Base-by-base conservation (phyloP, 768 basidiomycete genomes). In the Amanita fuliginea region DNA sequence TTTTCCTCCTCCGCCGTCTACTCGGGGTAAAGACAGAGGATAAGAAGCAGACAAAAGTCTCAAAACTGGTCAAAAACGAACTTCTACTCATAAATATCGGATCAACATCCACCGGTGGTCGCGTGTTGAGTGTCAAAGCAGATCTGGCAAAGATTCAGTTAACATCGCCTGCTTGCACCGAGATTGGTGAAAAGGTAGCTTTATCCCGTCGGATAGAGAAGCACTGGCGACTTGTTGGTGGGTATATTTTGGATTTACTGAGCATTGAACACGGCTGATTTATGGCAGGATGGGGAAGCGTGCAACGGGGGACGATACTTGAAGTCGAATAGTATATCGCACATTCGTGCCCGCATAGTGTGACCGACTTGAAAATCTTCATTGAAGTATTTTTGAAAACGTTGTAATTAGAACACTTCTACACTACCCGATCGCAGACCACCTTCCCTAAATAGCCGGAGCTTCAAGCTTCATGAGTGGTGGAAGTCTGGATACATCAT, bases 1-100 rank as follows among this genome's bases (percentile, higher is more conserved):
- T 94, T 57, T 99, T 97, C 83, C 72, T 98, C 28, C 84, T 99
- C 30, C 88, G 96, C 53, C 82, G 96, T 52, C 70, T 98, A 47
- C 79, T 98, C n/a, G 95, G 96, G 63, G 96, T 99, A 54, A 93
- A 94, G 67, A 92, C 93, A 19, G 95, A 97, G 66, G 96, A 98
- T 71, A 96, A 94, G 73, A 99, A 97, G 65, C 90, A 94, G 64
- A 96, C 96, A 18, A 99, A 93, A 67, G 89, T 91, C 19, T 74
- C 88, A 47, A 96, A 96, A 65, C 77, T 96, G 40, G 76, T 80
- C 51, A 95, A 95, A 69, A 86, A 85, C 66, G 94, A 96, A 67
- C 75, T 94, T 2, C 68, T 97, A 2, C 78, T 98, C 53, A 94
- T 99, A 74, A 98, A 98, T 71, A 97, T 99, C 51, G 94, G 95